A percentile compares a stretch with the other conserved stretches of the same genome.
Conservation (phyloP, 352 stramenopile species). For the Blastocystis sp. region DNA sequence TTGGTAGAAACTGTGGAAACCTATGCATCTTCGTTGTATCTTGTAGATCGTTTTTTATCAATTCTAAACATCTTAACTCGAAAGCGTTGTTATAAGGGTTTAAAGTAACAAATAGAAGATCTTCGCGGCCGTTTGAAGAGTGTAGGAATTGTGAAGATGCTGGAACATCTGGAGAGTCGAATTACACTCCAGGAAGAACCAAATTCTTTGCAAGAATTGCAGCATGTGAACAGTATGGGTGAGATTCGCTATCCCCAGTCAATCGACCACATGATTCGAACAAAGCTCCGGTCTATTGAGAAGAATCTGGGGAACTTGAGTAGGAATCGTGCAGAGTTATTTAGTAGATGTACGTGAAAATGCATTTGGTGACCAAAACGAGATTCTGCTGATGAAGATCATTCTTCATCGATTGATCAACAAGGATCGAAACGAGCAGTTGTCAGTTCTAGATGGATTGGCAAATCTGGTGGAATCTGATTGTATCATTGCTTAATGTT, state of each 20-base stretch:
- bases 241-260: background rate
- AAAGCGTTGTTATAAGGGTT: no score
- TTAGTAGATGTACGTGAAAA: background rate
- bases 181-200: background rate
- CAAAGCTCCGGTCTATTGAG: background rate
- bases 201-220: background rate
- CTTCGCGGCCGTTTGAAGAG: background rate
- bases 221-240: background rate
- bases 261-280: background rate
- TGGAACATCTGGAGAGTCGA: background rate
- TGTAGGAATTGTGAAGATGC: background rate
- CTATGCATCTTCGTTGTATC: background rate
- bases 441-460: background rate
- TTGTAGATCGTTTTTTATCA: background rate
- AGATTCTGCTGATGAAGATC: background rate
- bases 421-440: background rate
- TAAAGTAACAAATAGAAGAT: background rate
- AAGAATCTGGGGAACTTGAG: background rate
- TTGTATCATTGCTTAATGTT: background rate
- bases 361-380: background rate
- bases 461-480: background rate
- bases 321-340: background rate
- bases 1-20: background rate
- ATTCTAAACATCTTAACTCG: background rate
- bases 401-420: background rate